These are phyloP conservation scores for Neonectria hederae DNA, from an alignment of 2,329 filamentous ascomycete species.

Conservation along the genomic window DNA sequence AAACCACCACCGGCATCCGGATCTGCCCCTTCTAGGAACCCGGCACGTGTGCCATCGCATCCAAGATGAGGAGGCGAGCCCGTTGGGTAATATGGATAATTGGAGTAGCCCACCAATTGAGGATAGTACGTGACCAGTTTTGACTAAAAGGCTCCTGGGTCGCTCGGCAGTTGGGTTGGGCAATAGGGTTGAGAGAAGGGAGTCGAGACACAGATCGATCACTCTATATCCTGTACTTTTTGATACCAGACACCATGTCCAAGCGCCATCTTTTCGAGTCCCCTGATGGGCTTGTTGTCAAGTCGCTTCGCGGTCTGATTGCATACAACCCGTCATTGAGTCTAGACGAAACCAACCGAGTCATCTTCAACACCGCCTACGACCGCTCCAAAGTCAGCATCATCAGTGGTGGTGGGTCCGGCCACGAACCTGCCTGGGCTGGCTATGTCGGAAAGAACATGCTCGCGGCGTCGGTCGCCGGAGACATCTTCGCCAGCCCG, in stretches of 20 bases:
- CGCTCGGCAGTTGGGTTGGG: constrained; percentile 3
- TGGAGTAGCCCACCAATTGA: constrained; percentile 5
- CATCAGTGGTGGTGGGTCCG: constrained; percentile 69
- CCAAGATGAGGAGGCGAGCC: neutral
- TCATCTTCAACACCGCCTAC: constrained; percentile 60
- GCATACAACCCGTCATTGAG: constrained; percentile 62
- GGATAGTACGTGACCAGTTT: constrained; percentile 4
- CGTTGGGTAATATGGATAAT: constrained; percentile 14
- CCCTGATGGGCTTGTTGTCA: constrained; percentile 62
- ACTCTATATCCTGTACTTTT: neutral
- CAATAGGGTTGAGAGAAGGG: neutral
- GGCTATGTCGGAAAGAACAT: constrained; percentile 76
- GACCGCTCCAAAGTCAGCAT: constrained; percentile 58
- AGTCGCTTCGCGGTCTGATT: constrained; percentile 60
- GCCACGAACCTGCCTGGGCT: constrained; percentile 78
- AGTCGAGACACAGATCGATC: neutral
- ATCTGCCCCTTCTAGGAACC: constrained; percentile 27
- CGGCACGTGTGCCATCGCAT: constrained; percentile 9
- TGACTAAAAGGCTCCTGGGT: constrained; percentile 17
- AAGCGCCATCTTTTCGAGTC: constrained; percentile 63
- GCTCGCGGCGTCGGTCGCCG: constrained; percentile 74
- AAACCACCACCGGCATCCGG: constrained; percentile 12
- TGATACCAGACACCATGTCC: constrained; percentile 53
- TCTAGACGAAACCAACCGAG: constrained; percentile 60
- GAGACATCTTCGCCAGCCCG: constrained; percentile 79